Conservation (phyloP, 495 filamentous ascomycete species). For the Aspergillus sparsus region DNA sequence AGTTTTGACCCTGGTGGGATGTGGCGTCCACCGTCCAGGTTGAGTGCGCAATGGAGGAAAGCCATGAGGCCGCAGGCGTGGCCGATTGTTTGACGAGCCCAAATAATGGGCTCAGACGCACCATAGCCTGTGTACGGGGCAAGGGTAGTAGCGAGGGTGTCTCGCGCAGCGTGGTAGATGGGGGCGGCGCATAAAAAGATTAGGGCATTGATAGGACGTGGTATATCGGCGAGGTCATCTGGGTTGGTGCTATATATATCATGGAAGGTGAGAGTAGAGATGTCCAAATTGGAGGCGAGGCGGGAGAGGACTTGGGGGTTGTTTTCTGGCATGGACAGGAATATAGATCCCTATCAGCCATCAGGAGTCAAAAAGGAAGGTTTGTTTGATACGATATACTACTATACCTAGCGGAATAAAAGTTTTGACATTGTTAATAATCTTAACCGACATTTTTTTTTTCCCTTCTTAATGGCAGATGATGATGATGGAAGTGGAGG, state of each 20-base stretch:
- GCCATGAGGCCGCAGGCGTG: conserved; percentile 68
- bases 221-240: conserved; percentile 55
- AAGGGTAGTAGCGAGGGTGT: conserved; percentile 33
- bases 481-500: background rate
- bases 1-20: conserved; percentile 38
- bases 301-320: conserved; percentile 60
- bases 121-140: conserved; percentile 53
- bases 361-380: background rate
- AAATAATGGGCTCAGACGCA: conserved; percentile 55
- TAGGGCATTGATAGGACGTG: conserved; percentile 58
- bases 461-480: too few species aligned
- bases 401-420: conserved; percentile 44
- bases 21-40: conserved; percentile 46
- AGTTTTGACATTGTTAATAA: conserved; percentile 33
- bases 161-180: conserved; percentile 43
- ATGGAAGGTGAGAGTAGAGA: conserved; percentile 55
- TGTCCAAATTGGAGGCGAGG: conserved; percentile 55
- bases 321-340: conserved; percentile 50
- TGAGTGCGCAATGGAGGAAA: conserved; percentile 58
- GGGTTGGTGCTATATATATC: conserved; percentile 60
- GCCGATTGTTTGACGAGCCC: conserved; percentile 67
- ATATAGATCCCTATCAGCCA: background rate
- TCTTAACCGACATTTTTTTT: background rate
- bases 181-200: conserved; percentile 56
- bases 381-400: background rate